Evolutionary conservation across 2,329 filamentous ascomycete genomes (phyloP).

Genomic region (Aspergillus phoenicis): DNA sequence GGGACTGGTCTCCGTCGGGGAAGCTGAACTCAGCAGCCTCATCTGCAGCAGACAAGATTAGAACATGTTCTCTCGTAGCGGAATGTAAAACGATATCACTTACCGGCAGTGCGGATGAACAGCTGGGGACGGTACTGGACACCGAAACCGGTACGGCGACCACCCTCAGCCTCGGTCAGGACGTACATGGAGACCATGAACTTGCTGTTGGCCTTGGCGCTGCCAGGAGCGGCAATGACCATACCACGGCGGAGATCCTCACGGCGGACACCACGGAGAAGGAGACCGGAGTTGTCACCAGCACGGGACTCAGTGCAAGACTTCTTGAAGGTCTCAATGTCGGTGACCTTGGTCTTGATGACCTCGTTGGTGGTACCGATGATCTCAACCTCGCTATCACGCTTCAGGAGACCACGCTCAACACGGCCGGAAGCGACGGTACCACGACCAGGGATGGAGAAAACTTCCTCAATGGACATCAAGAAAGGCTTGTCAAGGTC

Average conservation of each 20-base stretch:
- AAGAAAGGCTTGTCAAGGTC: constrained; percentile 98
- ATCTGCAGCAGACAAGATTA: constrained; percentile 42
- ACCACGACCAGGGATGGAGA: constrained; percentile 89
- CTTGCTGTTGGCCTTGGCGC: constrained; percentile 82
- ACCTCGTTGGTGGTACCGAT: constrained; percentile 79
- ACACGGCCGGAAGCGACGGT: constrained; percentile 97
- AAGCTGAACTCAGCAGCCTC: constrained; percentile 76
- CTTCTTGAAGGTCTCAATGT: constrained; percentile 99
- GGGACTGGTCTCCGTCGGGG: constrained; percentile 77
- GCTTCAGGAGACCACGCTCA: constrained; percentile 92
- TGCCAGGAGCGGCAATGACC: constrained; percentile 83
- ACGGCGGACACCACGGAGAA: constrained; percentile 92
- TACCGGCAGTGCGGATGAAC: constrained; percentile 89
- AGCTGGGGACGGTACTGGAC: constrained; percentile 97
- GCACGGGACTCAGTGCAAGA: constrained; percentile 94
- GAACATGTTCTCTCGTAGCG: constrained; percentile 20
- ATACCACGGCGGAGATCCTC: constrained; percentile 95
- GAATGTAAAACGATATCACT: constrained; percentile 43
- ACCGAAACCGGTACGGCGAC: constrained; percentile 92
- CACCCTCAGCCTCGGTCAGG: constrained; percentile 95
- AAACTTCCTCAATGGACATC: constrained; percentile 95
- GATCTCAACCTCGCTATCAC: constrained; percentile 90
- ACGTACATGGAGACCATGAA: constrained; percentile 97
- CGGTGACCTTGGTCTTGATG: constrained; percentile 99
- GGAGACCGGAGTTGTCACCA: constrained; percentile 96